Evolutionary conservation across 257 asterid genomes (phyloP), one percentile per base, ranked within the genome.

Genomic region (Solanum paucissectum): DNA sequence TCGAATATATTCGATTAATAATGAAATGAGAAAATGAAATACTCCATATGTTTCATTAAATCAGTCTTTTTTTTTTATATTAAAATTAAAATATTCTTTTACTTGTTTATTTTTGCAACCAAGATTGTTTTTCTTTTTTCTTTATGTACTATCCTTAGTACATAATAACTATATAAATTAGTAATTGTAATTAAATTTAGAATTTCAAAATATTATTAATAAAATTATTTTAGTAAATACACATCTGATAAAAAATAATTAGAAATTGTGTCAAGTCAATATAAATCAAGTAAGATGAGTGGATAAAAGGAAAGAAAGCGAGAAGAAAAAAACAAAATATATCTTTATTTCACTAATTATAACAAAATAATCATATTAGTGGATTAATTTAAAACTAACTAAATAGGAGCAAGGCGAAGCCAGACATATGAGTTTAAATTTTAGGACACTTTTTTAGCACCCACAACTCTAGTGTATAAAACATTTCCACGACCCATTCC

Each of bases 61-160:
- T 10, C 12, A 3, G 0, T 4, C 7, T n/a, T 4, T 4, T n/a
- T 9, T 4, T n/a, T 9, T 4, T 11, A 10, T 64, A n/a, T n/a
- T 64, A n/a, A 49, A 49, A 14, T 14, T 5, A 49, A 49, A 0
- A 49, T 49, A 49, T 49, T 49, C 60, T 49, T 7, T 49, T 49
- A 49, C 23, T 49, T 49, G 23, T 49, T 16, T 49, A 49, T 49
- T 49, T 5, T 49, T 0, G 60, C 6, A 16, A 49, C 60, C 60
- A 49, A 14, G 1, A 49, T 8, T 49, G 14, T 10, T 23, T 64
- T 64, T n/a, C 29, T 64, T 10, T 64, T 21, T 60, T 21, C 13
- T 21, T 60, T 6, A 55, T 3, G 27, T 64, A 64, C 4, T 11
- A 64, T n/a, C 72, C 16, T 64, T 10, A 10, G 7, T 64, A 64